Base-by-base conservation (phyloP, 2,329 filamentous ascomycete species). In the Aspergillus ibericus region DNA sequence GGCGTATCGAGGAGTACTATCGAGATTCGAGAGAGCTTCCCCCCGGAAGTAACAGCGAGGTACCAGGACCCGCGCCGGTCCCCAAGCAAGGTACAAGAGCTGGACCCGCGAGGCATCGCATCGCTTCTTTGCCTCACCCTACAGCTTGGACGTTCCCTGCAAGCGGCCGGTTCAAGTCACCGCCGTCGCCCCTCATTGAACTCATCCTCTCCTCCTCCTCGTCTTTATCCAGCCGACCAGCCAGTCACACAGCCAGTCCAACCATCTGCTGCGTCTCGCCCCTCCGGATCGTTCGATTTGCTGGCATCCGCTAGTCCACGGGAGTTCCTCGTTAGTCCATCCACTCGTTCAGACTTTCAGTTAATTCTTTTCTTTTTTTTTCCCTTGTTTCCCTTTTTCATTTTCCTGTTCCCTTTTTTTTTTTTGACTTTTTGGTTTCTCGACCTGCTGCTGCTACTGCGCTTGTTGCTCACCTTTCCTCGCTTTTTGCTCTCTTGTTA, bases 121-220 rank as follows among this genome's bases (percentile, higher is more conserved):
- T 35, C 34, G 34, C 34, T 25, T 29, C 18, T 51, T 13, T 56
- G 12, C 29, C 27, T 16, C 22, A 16, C 48, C 18, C 32, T 51
- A n/a, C 32, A 50, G 22, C 42, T 42, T 50, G 32, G n/a, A 22
- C 40, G 29, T 53, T 53, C 44, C 48, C 65, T 71, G 69, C 69
- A 71, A 63, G 66, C 61, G 67, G 61, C 69, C 69, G 63, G 55
- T 71, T 71, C 67, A 65, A 71, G 69, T 70, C 64, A 59, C 60
- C 61, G 62, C 62, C 61, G 60, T n/a, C 36, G 18, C 36, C n/a
- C 36, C 16, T n/a, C n/a, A n/a, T n/a, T n/a, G n/a, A n/a, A n/a
- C n/a, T n/a, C n/a, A n/a, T n/a, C n/a, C n/a, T n/a, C n/a, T n/a
- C n/a, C n/a, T n/a, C n/a, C n/a, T n/a, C n/a, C n/a, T 40, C n/a